Base-by-base conservation (phyloP, 2,329 filamentous ascomycete species). In the Colletotrichum cereale region DNA sequence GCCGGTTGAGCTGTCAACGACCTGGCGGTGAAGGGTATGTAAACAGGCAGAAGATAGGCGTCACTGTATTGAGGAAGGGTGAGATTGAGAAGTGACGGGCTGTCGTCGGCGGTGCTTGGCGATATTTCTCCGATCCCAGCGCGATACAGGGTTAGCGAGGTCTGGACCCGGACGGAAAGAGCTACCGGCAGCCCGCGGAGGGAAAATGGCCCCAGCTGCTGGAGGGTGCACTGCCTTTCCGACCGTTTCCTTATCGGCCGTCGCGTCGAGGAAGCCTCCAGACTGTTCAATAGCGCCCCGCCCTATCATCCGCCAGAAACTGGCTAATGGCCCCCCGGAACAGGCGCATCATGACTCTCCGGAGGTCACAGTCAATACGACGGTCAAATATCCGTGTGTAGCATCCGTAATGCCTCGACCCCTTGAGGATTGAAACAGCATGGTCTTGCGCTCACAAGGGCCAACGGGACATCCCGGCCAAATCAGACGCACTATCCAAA, bases 61-160 rank as follows among this genome's bases (percentile, higher is more conserved):
- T n/a, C 40, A 24, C 24, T 11, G 40, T 47, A 52, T 63, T n/a
- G 55, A 53, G 31, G 58, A 47, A 24, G 67, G 68, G 68, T 68
- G 65, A 71, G 68, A 63, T 21, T 60, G 65, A 71, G 40, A 68
- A 58, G 47, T 62, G 65, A 68, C 58, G 29, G 29, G 64, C 26
- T 47, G 6, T 38, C 29, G 50, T 55, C 47, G 52, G 52, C 42
- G 26, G 44, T 55, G 60, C 44, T 62, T 68, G 65, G 44, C 38
- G 58, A 38, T 44, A 36, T 57, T 24, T 63, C 52, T 68, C 68
- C 48, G 31, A 57, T 38, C 57, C 56, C 50, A 53, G 50, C 64
- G 44, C 64, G 64, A 52, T 40, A 47, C 47, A 58, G 26, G 64
- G 55, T 36, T 31, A 47, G 36, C 50, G 47, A 52, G 58, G 57